phyloP scores from a whole-genome alignment of 257 asterid species.

The Eucommia ulmoides region DNA sequence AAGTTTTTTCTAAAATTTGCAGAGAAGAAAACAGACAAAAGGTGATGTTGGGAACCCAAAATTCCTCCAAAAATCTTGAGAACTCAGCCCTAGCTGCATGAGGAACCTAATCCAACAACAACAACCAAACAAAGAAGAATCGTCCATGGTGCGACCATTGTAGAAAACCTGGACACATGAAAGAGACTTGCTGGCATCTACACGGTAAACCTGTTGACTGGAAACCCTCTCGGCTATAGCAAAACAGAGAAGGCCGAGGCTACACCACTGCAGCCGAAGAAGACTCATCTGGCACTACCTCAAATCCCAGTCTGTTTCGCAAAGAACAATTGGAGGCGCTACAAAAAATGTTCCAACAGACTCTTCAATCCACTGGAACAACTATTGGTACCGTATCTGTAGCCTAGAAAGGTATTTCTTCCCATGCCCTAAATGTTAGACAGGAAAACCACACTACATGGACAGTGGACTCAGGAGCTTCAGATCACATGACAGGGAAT shows the following conservation, averaged over 20 bases:
- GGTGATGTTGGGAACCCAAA: background rate
- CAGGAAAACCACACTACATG: background rate
- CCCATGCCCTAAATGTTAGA: background rate
- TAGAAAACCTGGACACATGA: background rate
- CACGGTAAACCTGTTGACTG: background rate
- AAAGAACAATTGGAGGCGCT: background rate
- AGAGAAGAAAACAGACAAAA: too few relatives aligned
- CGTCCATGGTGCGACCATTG: background rate
- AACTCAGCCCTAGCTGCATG: background rate
- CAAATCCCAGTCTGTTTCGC: background rate
- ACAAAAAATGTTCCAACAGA: conserved; percentile 2
- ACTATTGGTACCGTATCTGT: background rate
- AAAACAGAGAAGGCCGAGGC: background rate
- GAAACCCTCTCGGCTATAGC: background rate
- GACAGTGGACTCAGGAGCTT: conserved; percentile 2
- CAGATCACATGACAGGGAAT: background rate
- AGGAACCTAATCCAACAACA: background rate
- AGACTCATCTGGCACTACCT: background rate
- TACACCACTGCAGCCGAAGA: background rate
- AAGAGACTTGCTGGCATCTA: background rate
- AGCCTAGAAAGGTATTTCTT: conserved; percentile 1
- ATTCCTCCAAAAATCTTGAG: background rate
- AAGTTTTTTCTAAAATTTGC: too few relatives aligned
- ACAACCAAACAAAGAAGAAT: background rate
- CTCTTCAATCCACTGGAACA: background rate